Base-by-base conservation (phyloP, 2,329 filamentous ascomycete genomes). In the Fusarium pininemorale region DNA sequence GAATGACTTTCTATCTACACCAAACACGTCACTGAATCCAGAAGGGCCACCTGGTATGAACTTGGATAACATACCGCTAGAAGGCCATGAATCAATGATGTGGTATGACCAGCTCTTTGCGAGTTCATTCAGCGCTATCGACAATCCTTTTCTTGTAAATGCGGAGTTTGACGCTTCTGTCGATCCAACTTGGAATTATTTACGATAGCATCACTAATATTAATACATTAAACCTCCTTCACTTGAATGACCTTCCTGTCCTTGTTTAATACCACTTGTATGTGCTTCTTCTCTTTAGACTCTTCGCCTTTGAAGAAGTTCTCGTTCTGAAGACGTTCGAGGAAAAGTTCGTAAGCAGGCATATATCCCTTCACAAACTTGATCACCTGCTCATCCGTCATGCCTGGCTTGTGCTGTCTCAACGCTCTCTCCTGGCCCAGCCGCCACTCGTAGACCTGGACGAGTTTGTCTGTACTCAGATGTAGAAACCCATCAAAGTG, bases 41-140 rank as follows among this genome's bases (percentile, higher is more conserved):
- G 67, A 71, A 16, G 41, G 32, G 6, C 8, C 45, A 3, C 59
- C 18, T 13, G 58, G 18, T 0, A 45, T 51, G 26, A 62, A 45
- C 28, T 28, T 73, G 5, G 70, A 76, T 11, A 48, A 56, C 13
- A 54, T 75, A 22, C 69, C 73, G 1, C 63, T 77, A 1, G 80
- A 81, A 24, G 80, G 79, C 0, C 80, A 82, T n/a, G 79, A 81
- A 57, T 81, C 80, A 2, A 80, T 81, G 69, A 79, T 81, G 47
- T 82, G 80, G 80, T 81, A 80, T 42, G 80, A 81, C 13, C 80
- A 81, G 42, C 48, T 81, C 24, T 81, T 81, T 64, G 80, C 78
- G 2, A 81, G 79, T 41, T 81, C 80, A 1, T 81, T 81, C 48
- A 80, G 78, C 30, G 79, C 79, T 3, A 80, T 81, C 50, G 80